Conservation (phyloP, 139 green algal species). For the Chlorella sp. region DNA sequence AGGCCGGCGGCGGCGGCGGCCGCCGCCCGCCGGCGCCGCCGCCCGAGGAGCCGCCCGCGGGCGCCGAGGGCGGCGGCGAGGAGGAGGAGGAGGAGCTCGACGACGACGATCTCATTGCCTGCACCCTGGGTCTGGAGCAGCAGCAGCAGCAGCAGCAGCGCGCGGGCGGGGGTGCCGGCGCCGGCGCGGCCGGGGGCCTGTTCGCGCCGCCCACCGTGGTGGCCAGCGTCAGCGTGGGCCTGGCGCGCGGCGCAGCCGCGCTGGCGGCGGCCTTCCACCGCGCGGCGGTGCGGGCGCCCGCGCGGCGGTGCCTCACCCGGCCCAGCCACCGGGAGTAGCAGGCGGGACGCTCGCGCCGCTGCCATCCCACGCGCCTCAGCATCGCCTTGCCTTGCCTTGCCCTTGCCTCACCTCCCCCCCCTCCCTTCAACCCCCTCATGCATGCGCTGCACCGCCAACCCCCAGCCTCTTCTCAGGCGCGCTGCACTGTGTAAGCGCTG, state of each 20-base stretch:
- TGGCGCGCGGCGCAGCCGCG: slow-evolving; percentile 30
- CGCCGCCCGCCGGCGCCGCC: not conserved
- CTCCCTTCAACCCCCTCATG: too few species aligned
- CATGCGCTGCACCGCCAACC: too few species aligned
- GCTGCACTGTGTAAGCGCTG: too few species aligned
- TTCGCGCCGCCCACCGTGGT: slow-evolving; percentile 35
- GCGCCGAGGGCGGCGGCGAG: not conserved
- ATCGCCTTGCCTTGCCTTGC: too few species aligned
- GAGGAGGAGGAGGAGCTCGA: slow-evolving; percentile 38
- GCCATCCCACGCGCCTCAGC: too few species aligned
- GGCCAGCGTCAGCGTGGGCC: slow-evolving; percentile 45
- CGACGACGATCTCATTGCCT: slow-evolving; percentile 54
- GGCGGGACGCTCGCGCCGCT: too few species aligned
- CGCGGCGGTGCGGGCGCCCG: slow-evolving; percentile 27
- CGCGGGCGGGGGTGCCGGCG: slow-evolving; percentile 5
- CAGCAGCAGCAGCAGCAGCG: slow-evolving; percentile 21
- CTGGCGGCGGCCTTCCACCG: slow-evolving; percentile 25
- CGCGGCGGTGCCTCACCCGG: slow-evolving; percentile 34
- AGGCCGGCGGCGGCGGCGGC: not conserved
- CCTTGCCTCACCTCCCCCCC: too few species aligned
- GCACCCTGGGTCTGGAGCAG: slow-evolving; percentile 10
- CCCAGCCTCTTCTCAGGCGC: too few species aligned
- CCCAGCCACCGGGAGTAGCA: too few species aligned
- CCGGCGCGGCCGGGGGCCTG: not conserved
- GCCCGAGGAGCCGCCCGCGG: not conserved